Conservation (phyloP, 306 rosid species). For the Pterocarpus macrocarpus region DNA sequence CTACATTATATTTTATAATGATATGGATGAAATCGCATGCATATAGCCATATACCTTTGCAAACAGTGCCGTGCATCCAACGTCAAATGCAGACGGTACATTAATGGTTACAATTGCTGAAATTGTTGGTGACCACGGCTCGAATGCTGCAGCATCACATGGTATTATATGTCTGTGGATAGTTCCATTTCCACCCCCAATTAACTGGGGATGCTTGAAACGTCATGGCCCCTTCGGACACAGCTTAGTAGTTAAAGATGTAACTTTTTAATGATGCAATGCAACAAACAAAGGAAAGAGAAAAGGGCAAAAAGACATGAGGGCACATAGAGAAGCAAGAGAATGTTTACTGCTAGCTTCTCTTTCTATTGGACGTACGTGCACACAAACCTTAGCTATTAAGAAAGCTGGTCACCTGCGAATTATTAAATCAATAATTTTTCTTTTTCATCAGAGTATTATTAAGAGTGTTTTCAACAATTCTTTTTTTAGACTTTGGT, state of each 20-base stretch:
- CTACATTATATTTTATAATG: no score
- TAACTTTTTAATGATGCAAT: not conserved
- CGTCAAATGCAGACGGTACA: not conserved
- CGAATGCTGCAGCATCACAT: constrained; percentile 8
- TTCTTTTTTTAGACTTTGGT: no score
- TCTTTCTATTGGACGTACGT: constrained; percentile 14
- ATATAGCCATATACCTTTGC: no score
- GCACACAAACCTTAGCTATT: constrained; percentile 1
- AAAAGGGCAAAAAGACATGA: not conserved
- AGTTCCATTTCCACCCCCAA: not conserved
- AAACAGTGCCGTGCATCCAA: not conserved
- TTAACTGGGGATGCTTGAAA: not conserved
- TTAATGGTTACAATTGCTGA: not conserved
- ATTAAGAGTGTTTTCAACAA: no score
- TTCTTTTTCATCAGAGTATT: no score
- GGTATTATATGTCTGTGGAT: not conserved
- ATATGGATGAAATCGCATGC: no score
- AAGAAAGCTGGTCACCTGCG: not conserved
- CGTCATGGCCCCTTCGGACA: constrained; percentile 14
- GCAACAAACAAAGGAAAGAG: not conserved
- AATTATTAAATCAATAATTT: no score
- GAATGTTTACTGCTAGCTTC: not conserved
- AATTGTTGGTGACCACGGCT: not conserved
- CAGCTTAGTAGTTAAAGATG: not conserved
- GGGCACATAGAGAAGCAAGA: not conserved